Evolutionary conservation across 73 alveolate genomes (phyloP).

Genomic region (Tetrahymena thermophila): DNA sequence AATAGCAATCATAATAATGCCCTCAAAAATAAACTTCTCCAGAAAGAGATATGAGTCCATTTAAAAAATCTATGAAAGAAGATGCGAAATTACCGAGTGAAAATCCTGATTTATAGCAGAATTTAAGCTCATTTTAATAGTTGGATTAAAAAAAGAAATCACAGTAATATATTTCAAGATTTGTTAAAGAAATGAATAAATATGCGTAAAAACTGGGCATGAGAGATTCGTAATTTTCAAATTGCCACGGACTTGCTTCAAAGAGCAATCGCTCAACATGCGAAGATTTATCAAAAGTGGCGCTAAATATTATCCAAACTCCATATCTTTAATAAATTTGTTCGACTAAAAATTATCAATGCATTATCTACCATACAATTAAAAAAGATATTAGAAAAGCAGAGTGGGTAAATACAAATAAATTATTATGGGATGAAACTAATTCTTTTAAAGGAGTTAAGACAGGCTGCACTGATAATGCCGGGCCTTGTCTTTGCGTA

Average conservation of each 20-base stretch:
- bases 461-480: slow-evolving; percentile 81
- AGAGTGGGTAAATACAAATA: slow-evolving; percentile 74
- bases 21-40: background rate
- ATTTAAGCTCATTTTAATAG: background rate
- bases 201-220: slow-evolving; percentile 24
- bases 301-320: slow-evolving; percentile 13
- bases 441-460: slow-evolving; percentile 54
- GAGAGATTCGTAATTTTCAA: slow-evolving; percentile 41
- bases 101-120: background rate
- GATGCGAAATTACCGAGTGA: background rate
- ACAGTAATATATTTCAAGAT: background rate
- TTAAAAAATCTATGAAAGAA: background rate
- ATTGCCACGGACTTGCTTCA: slow-evolving; percentile 53
- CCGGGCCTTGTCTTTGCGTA: slow-evolving; percentile 79
- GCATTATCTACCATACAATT: slow-evolving; percentile 2
- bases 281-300: slow-evolving; percentile 25
- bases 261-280: slow-evolving; percentile 45
- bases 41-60: background rate
- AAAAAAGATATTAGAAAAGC: slow-evolving; percentile 35
- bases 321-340: slow-evolving; percentile 31
- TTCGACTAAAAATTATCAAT: slow-evolving; percentile 29
- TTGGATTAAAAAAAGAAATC: background rate
- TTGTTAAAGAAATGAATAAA: slow-evolving; percentile 48
- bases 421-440: slow-evolving; percentile 49
- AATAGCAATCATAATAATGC: background rate